Percentiles rank a stretch among this genome's conserved stretches.
These are phyloP conservation scores for Triticum timopheevii DNA, from an alignment of 176 grass and related monocot genomes.

Conservation along the genomic window DNA sequence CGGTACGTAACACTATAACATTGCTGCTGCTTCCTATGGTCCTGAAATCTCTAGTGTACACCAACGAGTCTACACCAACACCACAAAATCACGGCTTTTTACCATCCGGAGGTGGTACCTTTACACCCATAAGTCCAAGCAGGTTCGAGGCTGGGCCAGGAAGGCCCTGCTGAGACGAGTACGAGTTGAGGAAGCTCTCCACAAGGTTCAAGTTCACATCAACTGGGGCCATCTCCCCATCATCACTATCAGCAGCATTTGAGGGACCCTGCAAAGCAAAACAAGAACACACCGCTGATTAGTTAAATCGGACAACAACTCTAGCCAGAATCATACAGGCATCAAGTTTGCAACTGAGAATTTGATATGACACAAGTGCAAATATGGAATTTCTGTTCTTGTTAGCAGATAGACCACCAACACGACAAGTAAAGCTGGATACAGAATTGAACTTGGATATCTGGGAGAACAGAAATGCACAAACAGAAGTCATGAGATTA, in stretches of 20 bases:
- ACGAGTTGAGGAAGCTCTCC: conserved; percentile 80
- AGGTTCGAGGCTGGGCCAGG: conserved; percentile 89
- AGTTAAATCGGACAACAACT: too few relatives aligned
- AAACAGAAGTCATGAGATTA: background rate
- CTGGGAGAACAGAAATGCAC: background rate
- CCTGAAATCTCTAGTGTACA: background rate
- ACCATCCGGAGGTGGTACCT: conserved; percentile 66
- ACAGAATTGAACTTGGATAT: background rate
- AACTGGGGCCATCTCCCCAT: conserved; percentile 73
- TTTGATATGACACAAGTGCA: background rate
- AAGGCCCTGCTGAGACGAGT: conserved; percentile 92
- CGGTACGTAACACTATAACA: background rate
- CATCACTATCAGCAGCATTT: conserved; percentile 42
- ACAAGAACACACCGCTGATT: background rate
- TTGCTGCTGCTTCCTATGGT: background rate
- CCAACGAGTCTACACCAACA: too few relatives aligned
- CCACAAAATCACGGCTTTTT: conserved; percentile 42
- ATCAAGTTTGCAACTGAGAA: background rate
- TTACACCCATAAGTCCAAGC: conserved; percentile 89
- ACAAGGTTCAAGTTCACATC: conserved; percentile 95
- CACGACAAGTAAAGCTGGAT: background rate
- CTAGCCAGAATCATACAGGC: too few relatives aligned
- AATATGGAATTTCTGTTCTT: background rate
- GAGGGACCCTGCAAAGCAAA: conserved; percentile 63
- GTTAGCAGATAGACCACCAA: too few relatives aligned